Conservation (phyloP, 805 yeast species). For the Wickerhamomyces strasburgensis region DNA sequence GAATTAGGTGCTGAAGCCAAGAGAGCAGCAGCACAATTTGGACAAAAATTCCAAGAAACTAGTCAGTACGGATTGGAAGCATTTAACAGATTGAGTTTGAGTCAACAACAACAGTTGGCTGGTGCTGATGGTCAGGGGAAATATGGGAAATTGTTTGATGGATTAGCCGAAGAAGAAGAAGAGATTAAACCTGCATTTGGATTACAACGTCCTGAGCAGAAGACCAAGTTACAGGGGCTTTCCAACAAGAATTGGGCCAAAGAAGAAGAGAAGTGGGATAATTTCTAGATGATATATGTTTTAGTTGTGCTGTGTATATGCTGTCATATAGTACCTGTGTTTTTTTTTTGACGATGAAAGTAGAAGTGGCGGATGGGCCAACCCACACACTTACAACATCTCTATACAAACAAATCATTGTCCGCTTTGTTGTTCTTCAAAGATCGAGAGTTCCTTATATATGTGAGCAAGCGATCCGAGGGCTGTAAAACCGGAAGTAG, state of each 20-base stretch:
- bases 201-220: constrained; percentile 48
- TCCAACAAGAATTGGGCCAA: constrained; percentile 37
- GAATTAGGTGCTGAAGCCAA: constrained; percentile 79
- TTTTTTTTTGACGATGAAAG: neutral
- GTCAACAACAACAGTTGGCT: constrained; percentile 29
- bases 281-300: constrained; percentile 35
- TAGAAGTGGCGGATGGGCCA: too few species aligned
- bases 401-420: too few species aligned
- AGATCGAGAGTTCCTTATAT: too few species aligned
- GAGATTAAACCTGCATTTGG: constrained; percentile 69
- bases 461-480: too few species aligned
- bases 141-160: constrained; percentile 54
- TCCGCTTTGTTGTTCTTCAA: too few species aligned
- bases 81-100: constrained; percentile 40
- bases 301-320: neutral
- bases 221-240: constrained; percentile 52
- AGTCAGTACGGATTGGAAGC: constrained; percentile 67
- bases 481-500: too few species aligned
- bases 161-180: constrained; percentile 36
- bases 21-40: constrained; percentile 95
- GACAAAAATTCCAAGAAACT: constrained; percentile 88
- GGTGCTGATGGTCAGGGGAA: constrained; percentile 28
- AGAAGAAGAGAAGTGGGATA: constrained; percentile 66
- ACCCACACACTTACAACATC: too few species aligned
- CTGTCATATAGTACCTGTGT: neutral